Evolutionary conservation across 345 rosid genomes (phyloP).

Genomic region (Salix caprea): DNA sequence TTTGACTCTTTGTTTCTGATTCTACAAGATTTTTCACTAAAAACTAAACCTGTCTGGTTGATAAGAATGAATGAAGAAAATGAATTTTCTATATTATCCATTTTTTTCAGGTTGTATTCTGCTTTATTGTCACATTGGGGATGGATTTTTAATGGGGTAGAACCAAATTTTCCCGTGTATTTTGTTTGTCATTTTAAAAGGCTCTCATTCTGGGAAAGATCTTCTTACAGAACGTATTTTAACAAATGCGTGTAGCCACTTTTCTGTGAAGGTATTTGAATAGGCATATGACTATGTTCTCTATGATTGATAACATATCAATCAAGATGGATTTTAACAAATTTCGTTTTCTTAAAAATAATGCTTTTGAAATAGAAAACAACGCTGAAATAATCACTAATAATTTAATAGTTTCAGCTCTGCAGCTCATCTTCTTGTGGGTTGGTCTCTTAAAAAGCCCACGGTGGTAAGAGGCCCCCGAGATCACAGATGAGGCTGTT

Average conservation of each 20-base stretch:
- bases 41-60: background rate
- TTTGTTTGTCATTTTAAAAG: background rate
- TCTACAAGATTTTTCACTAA: background rate
- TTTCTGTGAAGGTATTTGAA: background rate
- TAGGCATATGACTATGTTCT: background rate
- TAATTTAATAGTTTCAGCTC: too few relatives aligned
- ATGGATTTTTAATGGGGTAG: background rate
- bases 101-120: background rate
- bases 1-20: background rate
- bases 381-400: too few relatives aligned
- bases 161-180: background rate
- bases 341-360: too few relatives aligned
- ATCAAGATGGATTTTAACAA: background rate
- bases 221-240: background rate
- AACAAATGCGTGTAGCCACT: background rate
- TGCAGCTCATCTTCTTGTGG: too few relatives aligned
- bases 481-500: too few relatives aligned
- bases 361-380: too few relatives aligned
- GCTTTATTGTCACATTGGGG: background rate
- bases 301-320: background rate
- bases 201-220: background rate
- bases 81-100: background rate
- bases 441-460: too few relatives aligned
- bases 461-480: too few relatives aligned
- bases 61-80: background rate